phyloP scores from a whole-genome alignment of 2,329 filamentous ascomycete genomes.

The Venturia oleaginea region DNA sequence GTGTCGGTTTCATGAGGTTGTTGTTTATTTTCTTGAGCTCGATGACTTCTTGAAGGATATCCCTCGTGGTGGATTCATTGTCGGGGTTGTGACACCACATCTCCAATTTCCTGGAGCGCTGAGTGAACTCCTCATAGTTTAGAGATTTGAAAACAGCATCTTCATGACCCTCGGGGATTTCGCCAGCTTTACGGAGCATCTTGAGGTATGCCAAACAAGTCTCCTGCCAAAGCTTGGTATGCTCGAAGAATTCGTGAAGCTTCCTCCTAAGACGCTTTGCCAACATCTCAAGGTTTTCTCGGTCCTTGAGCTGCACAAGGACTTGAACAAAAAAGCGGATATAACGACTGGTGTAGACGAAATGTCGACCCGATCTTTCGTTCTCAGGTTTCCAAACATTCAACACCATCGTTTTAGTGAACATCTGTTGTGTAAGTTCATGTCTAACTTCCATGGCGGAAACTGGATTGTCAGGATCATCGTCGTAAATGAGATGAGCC shows the following conservation, averaged over 20 bases:
- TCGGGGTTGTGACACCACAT: conserved; percentile 46
- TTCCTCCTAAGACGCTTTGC: conserved; percentile 74
- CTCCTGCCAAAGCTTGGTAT: conserved; percentile 53
- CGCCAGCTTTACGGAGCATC: conserved; percentile 48
- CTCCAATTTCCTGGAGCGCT: conserved; percentile 50
- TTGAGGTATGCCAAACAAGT: conserved; percentile 50
- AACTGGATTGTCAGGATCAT: conserved; percentile 38
- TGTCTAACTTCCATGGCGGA: conserved; percentile 57
- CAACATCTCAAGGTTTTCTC: conserved; percentile 65
- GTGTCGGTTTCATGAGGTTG: conserved; percentile 72
- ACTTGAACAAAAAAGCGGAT: conserved; percentile 72
- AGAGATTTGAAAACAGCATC: conserved; percentile 56
- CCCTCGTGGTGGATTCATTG: conserved; percentile 42
- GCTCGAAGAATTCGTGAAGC: conserved; percentile 62
- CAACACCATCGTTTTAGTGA: conserved; percentile 90
- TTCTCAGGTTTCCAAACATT: conserved; percentile 93
- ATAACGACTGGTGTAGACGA: conserved; percentile 84
- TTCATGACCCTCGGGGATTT: conserved; percentile 52
- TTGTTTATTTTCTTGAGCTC: conserved; percentile 75
- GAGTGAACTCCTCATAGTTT: conserved; percentile 55
- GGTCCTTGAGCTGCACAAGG: conserved; percentile 65
- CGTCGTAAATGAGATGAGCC: conserved; percentile 53
- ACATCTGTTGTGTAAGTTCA: conserved; percentile 74
- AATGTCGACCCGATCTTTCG: conserved; percentile 75
- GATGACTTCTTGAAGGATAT: conserved; percentile 55